Percentiles rank a stretch among this genome's conserved stretches.
These are phyloP conservation scores for Phlegmacium glaucopus DNA, from an alignment of 768 basidiomycete genomes.

Conservation along the genomic window DNA sequence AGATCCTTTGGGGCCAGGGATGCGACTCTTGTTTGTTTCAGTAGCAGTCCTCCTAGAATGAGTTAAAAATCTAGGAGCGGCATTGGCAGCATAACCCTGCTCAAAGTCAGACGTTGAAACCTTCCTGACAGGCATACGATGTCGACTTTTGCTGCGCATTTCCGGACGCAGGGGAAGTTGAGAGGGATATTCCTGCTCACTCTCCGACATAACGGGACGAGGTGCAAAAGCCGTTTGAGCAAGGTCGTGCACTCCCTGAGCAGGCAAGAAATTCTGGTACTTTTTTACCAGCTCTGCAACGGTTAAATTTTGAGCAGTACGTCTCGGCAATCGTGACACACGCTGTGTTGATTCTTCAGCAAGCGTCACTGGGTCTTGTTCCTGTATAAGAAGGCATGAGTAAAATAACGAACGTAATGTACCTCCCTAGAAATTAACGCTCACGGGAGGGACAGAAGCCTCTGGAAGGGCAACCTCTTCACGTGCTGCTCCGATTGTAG, in stretches of 20 bases:
- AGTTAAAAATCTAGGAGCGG: conserved; percentile 73
- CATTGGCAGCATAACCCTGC: conserved; percentile 89
- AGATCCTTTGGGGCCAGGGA: conserved; percentile 49
- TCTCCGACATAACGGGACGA: conserved; percentile 64
- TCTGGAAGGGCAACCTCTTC: conserved; percentile 6
- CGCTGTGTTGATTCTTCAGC: conserved; percentile 28
- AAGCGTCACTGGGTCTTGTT: conserved; percentile 5
- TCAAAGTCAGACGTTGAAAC: conserved; percentile 83
- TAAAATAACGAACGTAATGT: background rate
- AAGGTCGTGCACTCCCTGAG: conserved; percentile 69
- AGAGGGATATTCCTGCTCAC: conserved; percentile 65
- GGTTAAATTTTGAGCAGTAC: conserved; percentile 50
- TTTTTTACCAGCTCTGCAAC: conserved; percentile 86
- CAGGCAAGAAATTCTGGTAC: conserved; percentile 74
- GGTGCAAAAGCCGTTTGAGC: conserved; percentile 69
- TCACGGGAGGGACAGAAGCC: conserved; percentile 13
- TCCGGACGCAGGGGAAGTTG: conserved; percentile 31
- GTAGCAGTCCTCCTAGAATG: conserved; percentile 45
- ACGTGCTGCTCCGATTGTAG: conserved; percentile 67
- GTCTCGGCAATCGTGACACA: conserved; percentile 62
- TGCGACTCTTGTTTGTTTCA: conserved; percentile 38
- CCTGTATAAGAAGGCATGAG: conserved; percentile 13
- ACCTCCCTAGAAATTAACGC: conserved; percentile 20
- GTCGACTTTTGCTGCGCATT: conserved; percentile 47
- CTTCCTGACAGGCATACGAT: conserved; percentile 47